These are phyloP conservation scores for Ophiostoma triangulosporum DNA, from an alignment of 2,329 filamentous ascomycete species.

Conservation along the genomic window DNA sequence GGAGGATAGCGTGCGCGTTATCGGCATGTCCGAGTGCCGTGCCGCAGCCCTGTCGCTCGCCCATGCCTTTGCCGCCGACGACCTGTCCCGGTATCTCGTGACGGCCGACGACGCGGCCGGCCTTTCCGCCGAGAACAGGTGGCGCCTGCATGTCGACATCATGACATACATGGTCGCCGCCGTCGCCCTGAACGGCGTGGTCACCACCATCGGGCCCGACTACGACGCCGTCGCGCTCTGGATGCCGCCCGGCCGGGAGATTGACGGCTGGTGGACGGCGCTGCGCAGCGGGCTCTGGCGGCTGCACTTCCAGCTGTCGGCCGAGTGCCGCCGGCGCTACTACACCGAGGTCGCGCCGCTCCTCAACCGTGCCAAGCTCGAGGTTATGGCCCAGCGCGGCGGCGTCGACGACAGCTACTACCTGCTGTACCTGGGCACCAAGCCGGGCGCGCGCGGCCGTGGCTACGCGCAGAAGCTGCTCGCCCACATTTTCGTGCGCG, in stretches of 20 bases:
- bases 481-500: conserved; percentile 52
- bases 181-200: conserved; percentile 60
- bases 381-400: conserved; percentile 49
- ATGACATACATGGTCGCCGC: conserved; percentile 66
- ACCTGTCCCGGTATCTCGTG: conserved; percentile 61
- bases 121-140: conserved; percentile 53
- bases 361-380: conserved; percentile 57
- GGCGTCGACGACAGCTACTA: conserved; percentile 46
- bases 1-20: conserved; percentile 45
- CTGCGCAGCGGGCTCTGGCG: conserved; percentile 67
- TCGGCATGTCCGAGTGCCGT: conserved; percentile 54
- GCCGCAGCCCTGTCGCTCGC: conserved; percentile 59
- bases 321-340: conserved; percentile 60
- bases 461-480: conserved; percentile 63
- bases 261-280: conserved; percentile 59
- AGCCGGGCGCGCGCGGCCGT: conserved; percentile 53
- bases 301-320: conserved; percentile 58
- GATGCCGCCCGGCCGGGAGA: conserved; percentile 62
- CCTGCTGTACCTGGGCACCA: conserved; percentile 71
- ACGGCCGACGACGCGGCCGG: conserved; percentile 43
- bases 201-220: conserved; percentile 59
- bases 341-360: conserved; percentile 65
- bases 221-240: conserved; percentile 70
- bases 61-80: conserved; percentile 63
- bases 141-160: conserved; percentile 63